Evolutionary conservation across 176 grass and related monocot genomes (phyloP), one percentile per base, ranked within the genome.

Genomic region (Puya raimondii): DNA sequence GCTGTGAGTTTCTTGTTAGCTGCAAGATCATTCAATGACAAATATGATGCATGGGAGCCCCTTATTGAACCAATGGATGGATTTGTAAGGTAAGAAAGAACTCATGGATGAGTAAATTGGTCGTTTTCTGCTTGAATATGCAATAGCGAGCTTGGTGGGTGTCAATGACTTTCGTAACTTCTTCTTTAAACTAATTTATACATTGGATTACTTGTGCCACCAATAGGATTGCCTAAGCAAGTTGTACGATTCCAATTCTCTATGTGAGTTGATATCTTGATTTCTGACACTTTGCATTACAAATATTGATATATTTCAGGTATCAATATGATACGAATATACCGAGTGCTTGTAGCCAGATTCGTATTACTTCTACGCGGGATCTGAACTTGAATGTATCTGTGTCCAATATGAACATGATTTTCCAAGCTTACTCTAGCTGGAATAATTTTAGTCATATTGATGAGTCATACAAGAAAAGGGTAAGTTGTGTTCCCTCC

Each of bases 341-440:
- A 80, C 86, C 88, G 68, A 84, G 93, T 82, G 88, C 93, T 78
- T 78, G 76, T 51, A 67, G 56, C 22, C 86, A 92, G 71, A 79
- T 96, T 25, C 85, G 93, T 47, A 87, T 96, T 72, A 87, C 93
- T 73, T 96, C 93, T 50, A 96, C 93, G 52, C 78, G 68, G 47
- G 88, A 96, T 79, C 73, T 96, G 58, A 96, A 86, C 83, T 70
- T 92, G 64, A 96, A 92, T 56, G 21, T 96, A 61, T 92, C 93
- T 15, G 86, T 89, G 73, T 92, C 93, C 72, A 96, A 96, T 72
- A 70, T 81, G 80, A 96, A 96, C 69, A 92, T 92, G 93, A 79
- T 96, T 22, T 89, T 88, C 79, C 93, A 96, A 87, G 93, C 93
- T 76, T 96, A 96, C 76, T 83, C 86, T 76, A 96, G 93, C 81